These are phyloP conservation scores for Adansonia rubrostipa DNA, from an alignment of 441 rosid species.

Conservation along the genomic window DNA sequence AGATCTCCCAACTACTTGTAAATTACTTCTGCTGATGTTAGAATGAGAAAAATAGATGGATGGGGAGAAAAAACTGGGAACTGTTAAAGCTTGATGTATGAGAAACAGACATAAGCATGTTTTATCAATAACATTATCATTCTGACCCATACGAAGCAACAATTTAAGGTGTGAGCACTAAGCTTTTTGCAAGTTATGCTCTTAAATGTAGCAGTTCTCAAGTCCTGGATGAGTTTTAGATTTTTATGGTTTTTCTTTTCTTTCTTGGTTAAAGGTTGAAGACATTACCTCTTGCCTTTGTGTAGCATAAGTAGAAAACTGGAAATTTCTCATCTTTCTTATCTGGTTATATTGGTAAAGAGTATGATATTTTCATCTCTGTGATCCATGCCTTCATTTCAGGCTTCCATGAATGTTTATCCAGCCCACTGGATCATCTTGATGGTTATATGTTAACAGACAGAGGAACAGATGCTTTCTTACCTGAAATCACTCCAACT, in stretches of 20 bases:
- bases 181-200: background rate
- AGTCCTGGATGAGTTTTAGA: background rate
- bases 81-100: background rate
- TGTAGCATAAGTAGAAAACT: background rate
- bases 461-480: constrained; percentile 35
- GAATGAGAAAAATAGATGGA: background rate
- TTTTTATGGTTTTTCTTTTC: background rate
- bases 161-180: background rate
- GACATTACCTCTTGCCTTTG: background rate
- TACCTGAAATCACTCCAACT: constrained; percentile 70
- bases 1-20: constrained; percentile 2
- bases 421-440: constrained; percentile 33
- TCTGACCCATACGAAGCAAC: background rate
- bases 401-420: constrained; percentile 55
- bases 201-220: background rate
- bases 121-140: background rate
- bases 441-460: constrained; percentile 32
- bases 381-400: constrained; percentile 28
- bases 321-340: background rate
- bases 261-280: background rate
- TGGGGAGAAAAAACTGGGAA: background rate
- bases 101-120: background rate
- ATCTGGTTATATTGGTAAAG: background rate
- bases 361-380: background rate
- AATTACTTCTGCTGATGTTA: background rate